A percentile compares a stretch with the other conserved stretches of the same genome.
These are phyloP conservation scores for Styphnolobium japonicum DNA, from an alignment of 306 rosid genomes.

Conservation along the genomic window DNA sequence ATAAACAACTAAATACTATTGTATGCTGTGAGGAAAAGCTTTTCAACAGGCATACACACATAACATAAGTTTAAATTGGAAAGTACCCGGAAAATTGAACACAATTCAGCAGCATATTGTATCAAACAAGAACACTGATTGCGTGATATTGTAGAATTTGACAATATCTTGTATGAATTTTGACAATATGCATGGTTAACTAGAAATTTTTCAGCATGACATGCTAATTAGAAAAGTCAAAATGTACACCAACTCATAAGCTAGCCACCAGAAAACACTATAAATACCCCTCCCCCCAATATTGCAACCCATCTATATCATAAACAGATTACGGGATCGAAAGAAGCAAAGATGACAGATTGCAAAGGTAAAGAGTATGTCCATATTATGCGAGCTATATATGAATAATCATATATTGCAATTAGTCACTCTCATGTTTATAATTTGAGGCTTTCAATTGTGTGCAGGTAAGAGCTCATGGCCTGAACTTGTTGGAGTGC, in stretches of 20 bases:
- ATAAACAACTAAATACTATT: no score
- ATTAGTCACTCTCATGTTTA: neutral
- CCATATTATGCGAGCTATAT: no score
- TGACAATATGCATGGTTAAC: neutral
- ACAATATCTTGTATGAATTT: neutral
- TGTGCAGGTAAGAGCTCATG: conserved; percentile 53
- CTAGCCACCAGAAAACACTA: neutral
- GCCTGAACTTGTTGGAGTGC: conserved; percentile 50
- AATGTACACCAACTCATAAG: neutral
- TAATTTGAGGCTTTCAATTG: neutral
- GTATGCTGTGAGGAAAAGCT: no score
- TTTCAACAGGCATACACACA: no score
- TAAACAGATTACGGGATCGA: neutral
- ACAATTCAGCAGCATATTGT: neutral
- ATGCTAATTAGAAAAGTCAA: neutral
- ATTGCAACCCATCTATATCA: neutral
- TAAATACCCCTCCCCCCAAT: conserved; percentile 20
- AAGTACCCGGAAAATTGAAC: neutral
- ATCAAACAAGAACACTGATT: neutral
- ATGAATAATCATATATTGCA: neutral
- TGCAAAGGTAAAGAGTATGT: conserved; percentile 7
- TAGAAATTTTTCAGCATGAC: neutral
- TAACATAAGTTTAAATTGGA: neutral
- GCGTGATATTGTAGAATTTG: conserved; percentile 13
- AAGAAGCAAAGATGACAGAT: neutral